Evolutionary conservation across 2,329 filamentous ascomycete genomes (phyloP), one percentile per base, ranked within the genome.

Genomic region (Colletotrichum coccodes): DNA sequence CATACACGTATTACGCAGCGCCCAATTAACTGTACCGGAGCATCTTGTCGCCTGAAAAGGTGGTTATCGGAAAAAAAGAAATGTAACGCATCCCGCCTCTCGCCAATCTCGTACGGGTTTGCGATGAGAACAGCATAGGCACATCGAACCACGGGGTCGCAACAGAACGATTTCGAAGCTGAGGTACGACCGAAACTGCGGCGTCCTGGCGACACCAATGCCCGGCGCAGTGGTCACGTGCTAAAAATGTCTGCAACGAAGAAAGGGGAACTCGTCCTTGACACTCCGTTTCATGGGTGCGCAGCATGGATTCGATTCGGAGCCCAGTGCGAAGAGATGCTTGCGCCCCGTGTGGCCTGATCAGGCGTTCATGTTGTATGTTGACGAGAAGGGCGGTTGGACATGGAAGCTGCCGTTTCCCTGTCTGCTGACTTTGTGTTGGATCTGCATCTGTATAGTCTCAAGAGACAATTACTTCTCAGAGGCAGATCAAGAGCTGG

Each of bases 371-470:
- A 32, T 18, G 34, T 44, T 18, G 34, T 44, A 30, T 9, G 26
- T 66, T 40, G 34, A 34, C 34, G 50, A 26, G 26, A 34, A 14
- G 11, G 21, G 44, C 52, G 36, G 18, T 57, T 40, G 23, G 14
- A 32, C 5, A 34, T 9, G 18, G 6, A 6, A 18, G 38, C 23
- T 44, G 23, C 12, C 46, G 12, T 53, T 32, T 30, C 34, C 16
- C 5, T 16, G 32, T 21, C 46, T 11, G 6, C 21, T 21, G 6
- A 32, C 21, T 14, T 30, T 52, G 28, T 23, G 49, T 56, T 65
- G 53, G 49, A 68, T 68, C 38, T 64, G 53, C 38, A 34, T 68
- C 53, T 59, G 47, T n/a, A 44, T 53, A 26, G 38, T 54, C 53
- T 49, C 38, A 68, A 57, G 14, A 46, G 60, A 68, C 60, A 46